These are phyloP conservation scores for Ensete ventricosum DNA, from an alignment of 176 grass and related monocot species.

Conservation along the genomic window DNA sequence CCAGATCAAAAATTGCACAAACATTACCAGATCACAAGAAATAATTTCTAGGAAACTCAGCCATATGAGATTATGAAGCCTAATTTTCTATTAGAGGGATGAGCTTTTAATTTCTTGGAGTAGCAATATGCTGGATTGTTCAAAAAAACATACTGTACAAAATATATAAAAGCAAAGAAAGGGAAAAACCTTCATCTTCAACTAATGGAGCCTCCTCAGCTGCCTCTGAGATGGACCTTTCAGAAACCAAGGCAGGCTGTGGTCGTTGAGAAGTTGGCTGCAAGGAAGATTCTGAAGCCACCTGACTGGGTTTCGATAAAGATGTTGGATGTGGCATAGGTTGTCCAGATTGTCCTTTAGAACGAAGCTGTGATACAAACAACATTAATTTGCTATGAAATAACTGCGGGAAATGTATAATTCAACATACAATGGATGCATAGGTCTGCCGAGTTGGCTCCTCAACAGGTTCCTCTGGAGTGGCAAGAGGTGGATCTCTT, in stretches of 20 bases:
- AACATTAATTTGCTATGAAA: slow-evolving; percentile 15
- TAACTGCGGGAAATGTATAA: not conserved
- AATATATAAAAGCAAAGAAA: not conserved
- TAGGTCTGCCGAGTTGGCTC: slow-evolving; percentile 88
- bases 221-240: slow-evolving; percentile 44
- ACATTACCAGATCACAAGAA: no score
- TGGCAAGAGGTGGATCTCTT: slow-evolving; percentile 31
- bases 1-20: no score
- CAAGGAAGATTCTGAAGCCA: slow-evolving; percentile 21
- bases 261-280: slow-evolving; percentile 29
- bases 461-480: slow-evolving; percentile 45
- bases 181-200: slow-evolving; percentile 68
- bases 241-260: slow-evolving; percentile 25
- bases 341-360: slow-evolving; percentile 28
- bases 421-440: slow-evolving; percentile 29
- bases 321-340: slow-evolving; percentile 14
- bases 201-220: slow-evolving; percentile 35
- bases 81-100: not conserved
- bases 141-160: not conserved
- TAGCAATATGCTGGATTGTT: not conserved
- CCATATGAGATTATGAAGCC: slow-evolving; percentile 5
- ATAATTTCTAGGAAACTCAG: no score
- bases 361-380: slow-evolving; percentile 35
- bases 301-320: slow-evolving; percentile 27
- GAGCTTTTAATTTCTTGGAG: not conserved